Percentiles rank a stretch among this genome's conserved stretches.
Evolutionary conservation across 139 green algal genomes (phyloP).

Genomic region (Chlamydomonas eustigma): DNA sequence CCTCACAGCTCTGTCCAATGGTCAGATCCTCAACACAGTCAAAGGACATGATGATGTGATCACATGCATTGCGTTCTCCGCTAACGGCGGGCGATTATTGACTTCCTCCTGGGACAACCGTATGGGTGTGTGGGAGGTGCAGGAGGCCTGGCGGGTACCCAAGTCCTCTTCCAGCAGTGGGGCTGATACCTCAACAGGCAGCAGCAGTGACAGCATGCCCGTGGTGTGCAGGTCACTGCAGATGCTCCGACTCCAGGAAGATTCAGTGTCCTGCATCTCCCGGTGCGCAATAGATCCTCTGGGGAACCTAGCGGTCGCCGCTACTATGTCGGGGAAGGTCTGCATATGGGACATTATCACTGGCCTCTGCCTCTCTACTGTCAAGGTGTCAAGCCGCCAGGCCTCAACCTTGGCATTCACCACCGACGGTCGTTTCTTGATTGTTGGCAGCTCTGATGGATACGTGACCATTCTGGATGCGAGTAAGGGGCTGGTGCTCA

Average conservation of each 20-base stretch:
- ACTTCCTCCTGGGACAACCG: neutral
- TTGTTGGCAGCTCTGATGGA: constrained; percentile 5
- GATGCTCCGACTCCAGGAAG: neutral
- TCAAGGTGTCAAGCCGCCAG: neutral
- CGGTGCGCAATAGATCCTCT: neutral
- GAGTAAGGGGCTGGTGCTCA: neutral
- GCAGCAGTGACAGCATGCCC: no score
- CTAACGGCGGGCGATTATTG: neutral
- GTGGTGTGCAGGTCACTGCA: neutral
- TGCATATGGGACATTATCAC: neutral
- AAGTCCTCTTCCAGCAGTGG: no score
- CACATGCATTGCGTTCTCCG: neutral
- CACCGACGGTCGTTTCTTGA: neutral
- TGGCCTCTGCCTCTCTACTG: neutral
- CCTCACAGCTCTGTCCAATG: no score
- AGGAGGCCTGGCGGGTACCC: no score
- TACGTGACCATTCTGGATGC: neutral
- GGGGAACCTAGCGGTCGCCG: neutral
- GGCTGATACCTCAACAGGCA: no score
- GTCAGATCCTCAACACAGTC: neutral
- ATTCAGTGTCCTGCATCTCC: neutral
- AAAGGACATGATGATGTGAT: neutral
- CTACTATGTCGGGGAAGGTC: neutral
- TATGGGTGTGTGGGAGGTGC: neutral
- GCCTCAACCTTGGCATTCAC: neutral